phyloP scores from a whole-genome alignment of 2,329 filamentous ascomycete species.

The Diplocarpon mali region DNA sequence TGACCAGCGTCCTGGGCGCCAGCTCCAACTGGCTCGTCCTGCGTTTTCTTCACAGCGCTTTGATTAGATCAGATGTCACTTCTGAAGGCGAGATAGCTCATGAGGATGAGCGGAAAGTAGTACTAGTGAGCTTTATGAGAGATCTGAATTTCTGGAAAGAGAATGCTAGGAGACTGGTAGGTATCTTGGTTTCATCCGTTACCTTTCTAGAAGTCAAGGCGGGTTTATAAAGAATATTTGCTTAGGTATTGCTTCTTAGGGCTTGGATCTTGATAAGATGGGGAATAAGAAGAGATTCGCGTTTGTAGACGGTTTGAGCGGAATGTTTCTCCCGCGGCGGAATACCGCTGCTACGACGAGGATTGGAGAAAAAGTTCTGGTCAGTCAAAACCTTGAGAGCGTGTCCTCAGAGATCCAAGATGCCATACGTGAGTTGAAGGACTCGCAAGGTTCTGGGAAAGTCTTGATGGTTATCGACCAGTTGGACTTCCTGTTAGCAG shows the following conservation, averaged over 20 bases:
- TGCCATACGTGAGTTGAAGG: slow-evolving; percentile 13
- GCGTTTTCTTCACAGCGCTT: slow-evolving; percentile 35
- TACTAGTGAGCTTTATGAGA: slow-evolving; percentile 75
- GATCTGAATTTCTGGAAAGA: slow-evolving; percentile 70
- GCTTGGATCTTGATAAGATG: slow-evolving; percentile 57
- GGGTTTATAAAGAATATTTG: not conserved
- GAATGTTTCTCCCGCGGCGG: slow-evolving; percentile 17
- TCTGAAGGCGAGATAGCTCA: slow-evolving; percentile 12
- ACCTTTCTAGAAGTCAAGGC: not conserved
- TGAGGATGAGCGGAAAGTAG: slow-evolving; percentile 38
- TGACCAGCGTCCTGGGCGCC: slow-evolving; percentile 57
- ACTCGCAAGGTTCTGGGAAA: slow-evolving; percentile 22
- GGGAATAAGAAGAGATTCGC: slow-evolving; percentile 47
- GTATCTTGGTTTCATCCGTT: slow-evolving; percentile 17
- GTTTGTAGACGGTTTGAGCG: slow-evolving; percentile 57
- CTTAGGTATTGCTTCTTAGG: slow-evolving; percentile 33
- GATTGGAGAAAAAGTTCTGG: slow-evolving; percentile 10
- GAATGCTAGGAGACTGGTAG: slow-evolving; percentile 55
- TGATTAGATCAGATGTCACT: slow-evolving; percentile 23
- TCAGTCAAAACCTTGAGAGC: slow-evolving; percentile 9
- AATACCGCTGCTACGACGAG: not conserved
- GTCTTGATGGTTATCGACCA: slow-evolving; percentile 56
- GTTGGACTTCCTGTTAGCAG: slow-evolving; percentile 52
- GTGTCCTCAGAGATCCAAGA: slow-evolving; percentile 15
- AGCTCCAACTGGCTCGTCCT: slow-evolving; percentile 55